These are phyloP conservation scores for Tetradesmus obliquus DNA, from an alignment of 139 green algal genomes.

Conservation along the genomic window DNA sequence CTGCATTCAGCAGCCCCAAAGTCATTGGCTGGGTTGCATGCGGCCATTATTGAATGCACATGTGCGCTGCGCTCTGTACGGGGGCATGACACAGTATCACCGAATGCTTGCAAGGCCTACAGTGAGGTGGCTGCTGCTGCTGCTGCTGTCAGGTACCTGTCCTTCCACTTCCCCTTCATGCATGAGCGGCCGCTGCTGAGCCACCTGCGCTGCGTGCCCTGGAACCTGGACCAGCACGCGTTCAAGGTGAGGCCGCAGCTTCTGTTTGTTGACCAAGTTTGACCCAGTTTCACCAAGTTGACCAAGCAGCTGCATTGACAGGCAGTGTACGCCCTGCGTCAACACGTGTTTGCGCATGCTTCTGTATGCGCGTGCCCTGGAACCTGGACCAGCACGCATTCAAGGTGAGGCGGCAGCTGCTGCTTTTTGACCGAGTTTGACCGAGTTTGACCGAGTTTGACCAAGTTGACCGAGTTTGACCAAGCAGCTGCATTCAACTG, in stretches of 20 bases:
- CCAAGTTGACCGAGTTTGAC: too few relatives aligned
- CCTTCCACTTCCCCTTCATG: constrained; percentile 97
- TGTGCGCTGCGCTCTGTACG: neutral
- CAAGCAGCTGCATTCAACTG: too few relatives aligned
- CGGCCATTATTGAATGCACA: neutral
- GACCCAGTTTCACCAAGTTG: too few relatives aligned
- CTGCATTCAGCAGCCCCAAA: too few relatives aligned
- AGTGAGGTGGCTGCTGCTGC: neutral
- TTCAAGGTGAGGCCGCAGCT: constrained; percentile 69
- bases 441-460: too few relatives aligned
- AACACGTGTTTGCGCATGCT: neutral
- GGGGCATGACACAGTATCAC: neutral
- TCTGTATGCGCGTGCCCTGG: constrained; percentile 70
- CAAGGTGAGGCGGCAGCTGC: constrained; percentile 56
- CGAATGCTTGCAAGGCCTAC: neutral
- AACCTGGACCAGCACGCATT: constrained; percentile 82
- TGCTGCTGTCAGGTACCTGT: constrained; percentile 78
- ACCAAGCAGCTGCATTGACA: neutral
- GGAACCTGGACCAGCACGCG: constrained; percentile 83
- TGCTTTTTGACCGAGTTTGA: too few relatives aligned
- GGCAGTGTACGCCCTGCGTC: too few relatives aligned
- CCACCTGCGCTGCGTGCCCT: constrained; percentile 88
- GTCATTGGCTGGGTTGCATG: too few relatives aligned
- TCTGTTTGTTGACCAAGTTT: neutral
- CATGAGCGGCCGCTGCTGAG: constrained; percentile 91